Evolutionary conservation across 2,329 filamentous ascomycete genomes (phyloP).

Genomic region (Raffaelea albimanens): DNA sequence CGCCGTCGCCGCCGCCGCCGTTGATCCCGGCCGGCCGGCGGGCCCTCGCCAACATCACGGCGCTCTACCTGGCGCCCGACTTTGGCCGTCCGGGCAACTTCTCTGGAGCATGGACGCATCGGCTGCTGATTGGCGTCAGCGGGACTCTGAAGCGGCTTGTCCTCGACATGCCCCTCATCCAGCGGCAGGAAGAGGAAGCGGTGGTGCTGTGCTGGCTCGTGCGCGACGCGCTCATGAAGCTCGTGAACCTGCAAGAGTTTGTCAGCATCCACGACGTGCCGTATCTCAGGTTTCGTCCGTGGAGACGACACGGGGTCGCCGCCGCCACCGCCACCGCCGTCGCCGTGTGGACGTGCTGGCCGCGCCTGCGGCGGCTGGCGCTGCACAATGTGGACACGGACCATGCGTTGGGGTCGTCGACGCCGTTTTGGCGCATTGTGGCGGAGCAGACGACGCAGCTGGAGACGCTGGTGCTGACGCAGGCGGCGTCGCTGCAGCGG

Average conservation of each 20-base stretch:
- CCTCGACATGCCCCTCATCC: constrained; percentile 37
- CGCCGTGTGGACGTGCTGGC: constrained; percentile 34
- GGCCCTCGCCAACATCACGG: constrained; percentile 21
- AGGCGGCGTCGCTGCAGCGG: constrained; percentile 21
- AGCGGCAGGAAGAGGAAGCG: constrained; percentile 30
- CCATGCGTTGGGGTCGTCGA: constrained; percentile 16
- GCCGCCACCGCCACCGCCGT: neutral
- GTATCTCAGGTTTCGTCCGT: no score
- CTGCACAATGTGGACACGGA: constrained; percentile 30
- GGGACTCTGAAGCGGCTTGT: constrained; percentile 33
- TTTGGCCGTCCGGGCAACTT: constrained; percentile 29
- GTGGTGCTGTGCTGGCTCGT: constrained; percentile 29
- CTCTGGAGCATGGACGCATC: constrained; percentile 28
- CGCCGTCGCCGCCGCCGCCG: constrained; percentile 17
- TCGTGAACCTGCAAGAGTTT: constrained; percentile 36
- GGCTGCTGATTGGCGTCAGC: constrained; percentile 30
- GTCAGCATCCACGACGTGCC: constrained; percentile 37
- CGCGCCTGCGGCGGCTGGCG: constrained; percentile 29
- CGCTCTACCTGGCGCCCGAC: constrained; percentile 31
- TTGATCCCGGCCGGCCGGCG: constrained; percentile 16
- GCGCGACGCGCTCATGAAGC: constrained; percentile 32
- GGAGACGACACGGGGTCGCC: no score
- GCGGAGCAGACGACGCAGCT: constrained; percentile 21
- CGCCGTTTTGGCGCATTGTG: constrained; percentile 26
- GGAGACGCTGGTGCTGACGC: constrained; percentile 32